Conservation (phyloP, 768 basidiomycete species). For the Strobilomyces echinocephalus region DNA sequence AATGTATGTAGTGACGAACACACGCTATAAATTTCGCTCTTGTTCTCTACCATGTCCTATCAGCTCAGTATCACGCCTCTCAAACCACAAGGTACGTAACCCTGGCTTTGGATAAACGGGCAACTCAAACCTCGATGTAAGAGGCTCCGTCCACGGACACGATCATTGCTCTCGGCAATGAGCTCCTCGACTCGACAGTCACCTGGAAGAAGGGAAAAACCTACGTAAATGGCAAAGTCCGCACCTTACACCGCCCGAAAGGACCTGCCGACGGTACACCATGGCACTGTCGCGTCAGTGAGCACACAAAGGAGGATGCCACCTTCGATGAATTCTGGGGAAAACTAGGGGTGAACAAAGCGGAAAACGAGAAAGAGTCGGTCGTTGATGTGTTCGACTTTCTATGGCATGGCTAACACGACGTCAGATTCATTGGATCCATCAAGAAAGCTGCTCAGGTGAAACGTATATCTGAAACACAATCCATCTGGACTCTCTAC, state of each 20-base stretch:
- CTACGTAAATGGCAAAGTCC: conserved; percentile 49
- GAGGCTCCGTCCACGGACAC: conserved; percentile 60
- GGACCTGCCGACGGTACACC: conserved; percentile 49
- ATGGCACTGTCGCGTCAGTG: conserved; percentile 68
- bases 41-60: conserved; percentile 24
- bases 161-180: conserved; percentile 48
- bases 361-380: conserved; percentile 65
- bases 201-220: conserved; percentile 69
- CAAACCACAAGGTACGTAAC: conserved; percentile 35
- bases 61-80: conserved; percentile 38
- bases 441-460: conserved; percentile 61
- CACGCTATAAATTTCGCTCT: conserved; percentile 12
- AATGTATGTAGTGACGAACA: conserved; percentile 14
- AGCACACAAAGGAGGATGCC: conserved; percentile 59
- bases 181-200: conserved; percentile 51
- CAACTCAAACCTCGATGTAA: conserved; percentile 21
- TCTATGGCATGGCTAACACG: background rate
- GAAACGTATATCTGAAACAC: conserved; percentile 58
- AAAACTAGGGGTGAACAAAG: conserved; percentile 61
- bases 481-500: conserved; percentile 65
- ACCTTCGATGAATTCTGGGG: conserved; percentile 74
- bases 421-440: conserved; percentile 55
- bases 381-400: conserved; percentile 12
- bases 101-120: background rate
- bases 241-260: conserved; percentile 52